phyloP scores from a whole-genome alignment of 1,284 basidiomycete genomes.

The Ustilago tritici region DNA sequence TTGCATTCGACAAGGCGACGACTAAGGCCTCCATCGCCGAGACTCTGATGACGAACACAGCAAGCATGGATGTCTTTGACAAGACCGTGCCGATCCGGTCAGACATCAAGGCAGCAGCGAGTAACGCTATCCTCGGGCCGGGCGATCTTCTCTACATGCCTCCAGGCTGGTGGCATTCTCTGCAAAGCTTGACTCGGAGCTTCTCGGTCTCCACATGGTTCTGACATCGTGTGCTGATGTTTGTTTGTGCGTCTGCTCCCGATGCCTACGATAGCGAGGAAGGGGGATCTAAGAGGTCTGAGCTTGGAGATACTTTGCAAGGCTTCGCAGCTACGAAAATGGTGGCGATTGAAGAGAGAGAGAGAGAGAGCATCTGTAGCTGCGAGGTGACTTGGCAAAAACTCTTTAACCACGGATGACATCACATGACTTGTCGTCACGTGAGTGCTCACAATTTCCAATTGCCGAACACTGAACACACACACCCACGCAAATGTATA shows the following conservation, averaged over 20 bases:
- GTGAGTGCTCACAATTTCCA: no score
- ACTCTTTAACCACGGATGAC: no score
- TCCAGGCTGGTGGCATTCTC: slow-evolving; percentile 60
- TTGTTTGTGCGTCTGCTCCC: background rate
- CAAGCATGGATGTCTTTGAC: slow-evolving; percentile 47
- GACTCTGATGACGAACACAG: slow-evolving; percentile 54
- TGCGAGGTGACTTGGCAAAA: no score
- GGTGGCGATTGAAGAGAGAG: no score
- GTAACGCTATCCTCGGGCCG: slow-evolving; percentile 37
- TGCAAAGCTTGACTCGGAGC: slow-evolving; percentile 46
- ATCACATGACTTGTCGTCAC: no score
- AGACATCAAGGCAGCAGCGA: slow-evolving; percentile 24
- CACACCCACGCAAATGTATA: no score
- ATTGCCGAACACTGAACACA: no score
- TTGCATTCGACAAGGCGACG: background rate
- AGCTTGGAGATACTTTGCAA: no score
- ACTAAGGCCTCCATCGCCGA: slow-evolving; percentile 15
- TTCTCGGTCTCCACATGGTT: slow-evolving; percentile 48
- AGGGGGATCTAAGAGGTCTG: no score
- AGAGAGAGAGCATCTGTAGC: no score
- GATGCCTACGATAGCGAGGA: no score
- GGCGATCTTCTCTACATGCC: slow-evolving; percentile 61
- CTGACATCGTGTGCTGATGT: slow-evolving; percentile 4
- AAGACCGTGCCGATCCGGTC: background rate
- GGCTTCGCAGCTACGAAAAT: no score